Evolutionary conservation across 164 flowering plant species (phyloP).

Genomic region (Euptelea pleiosperma): DNA sequence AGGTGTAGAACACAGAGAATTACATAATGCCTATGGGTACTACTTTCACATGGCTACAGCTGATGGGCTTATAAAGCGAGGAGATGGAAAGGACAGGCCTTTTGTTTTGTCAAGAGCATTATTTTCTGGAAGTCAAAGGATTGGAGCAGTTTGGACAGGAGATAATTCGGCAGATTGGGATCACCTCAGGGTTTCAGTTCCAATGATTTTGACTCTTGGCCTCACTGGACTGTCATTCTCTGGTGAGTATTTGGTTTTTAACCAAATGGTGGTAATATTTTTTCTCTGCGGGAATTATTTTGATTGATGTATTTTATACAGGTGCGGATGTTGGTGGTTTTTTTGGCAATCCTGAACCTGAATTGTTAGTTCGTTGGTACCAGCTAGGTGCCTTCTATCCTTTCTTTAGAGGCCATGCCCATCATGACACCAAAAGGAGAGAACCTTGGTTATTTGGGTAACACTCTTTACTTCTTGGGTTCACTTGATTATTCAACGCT

Average conservation of each 20-base stretch:
- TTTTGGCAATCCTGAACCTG: constrained; percentile 94
- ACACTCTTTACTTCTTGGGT: not conserved
- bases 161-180: constrained; percentile 99
- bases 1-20: constrained; percentile 83
- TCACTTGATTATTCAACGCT: not conserved
- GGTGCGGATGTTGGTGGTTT: constrained; percentile 99
- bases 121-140: constrained; percentile 93
- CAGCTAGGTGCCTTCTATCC: constrained; percentile 97
- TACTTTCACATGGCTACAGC: constrained; percentile 95
- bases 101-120: constrained; percentile 94
- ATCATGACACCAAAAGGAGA: constrained; percentile 93
- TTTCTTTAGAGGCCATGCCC: constrained; percentile 97
- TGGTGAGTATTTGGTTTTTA: constrained; percentile 43
- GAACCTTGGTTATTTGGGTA: constrained; percentile 99
- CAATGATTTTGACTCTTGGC: constrained; percentile 93
- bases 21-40: constrained; percentile 95
- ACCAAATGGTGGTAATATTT: not conserved
- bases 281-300: not conserved
- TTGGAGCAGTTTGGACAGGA: constrained; percentile 97
- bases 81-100: constrained; percentile 88
- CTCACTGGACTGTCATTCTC: constrained; percentile 85
- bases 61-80: constrained; percentile 81
- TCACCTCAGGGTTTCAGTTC: constrained; percentile 88
- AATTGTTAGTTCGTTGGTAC: constrained; percentile 95
- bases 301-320: constrained; percentile 21